phyloP scores from a whole-genome alignment of 495 filamentous ascomycete species.

The Annulohypoxylon nitens region DNA sequence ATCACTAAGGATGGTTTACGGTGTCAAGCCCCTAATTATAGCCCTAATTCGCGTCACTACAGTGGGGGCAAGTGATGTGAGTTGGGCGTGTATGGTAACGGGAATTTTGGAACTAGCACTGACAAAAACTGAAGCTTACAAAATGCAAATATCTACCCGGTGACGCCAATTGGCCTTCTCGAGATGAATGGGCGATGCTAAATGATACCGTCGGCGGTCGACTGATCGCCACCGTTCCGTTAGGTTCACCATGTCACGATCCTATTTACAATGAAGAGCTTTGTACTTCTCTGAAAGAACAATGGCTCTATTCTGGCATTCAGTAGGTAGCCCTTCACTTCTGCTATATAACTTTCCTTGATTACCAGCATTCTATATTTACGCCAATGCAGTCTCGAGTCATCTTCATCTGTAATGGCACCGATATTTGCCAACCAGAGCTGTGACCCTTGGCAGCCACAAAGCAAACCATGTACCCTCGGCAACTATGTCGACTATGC shows the following conservation, averaged over 20 bases:
- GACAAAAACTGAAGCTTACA: background rate
- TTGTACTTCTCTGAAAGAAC: constrained; percentile 24
- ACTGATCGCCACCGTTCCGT: constrained; percentile 61
- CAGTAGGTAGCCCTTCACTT: constrained; percentile 46
- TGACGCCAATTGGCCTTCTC: constrained; percentile 63
- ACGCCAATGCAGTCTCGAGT: constrained; percentile 61
- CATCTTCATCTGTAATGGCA: constrained; percentile 59
- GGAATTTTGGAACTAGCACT: background rate
- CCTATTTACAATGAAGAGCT: constrained; percentile 37
- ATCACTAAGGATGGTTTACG: background rate
- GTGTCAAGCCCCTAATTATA: background rate
- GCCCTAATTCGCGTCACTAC: background rate
- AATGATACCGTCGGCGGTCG: constrained; percentile 60
- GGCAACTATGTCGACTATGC: constrained; percentile 72
- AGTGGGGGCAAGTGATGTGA: background rate
- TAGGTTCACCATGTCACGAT: constrained; percentile 61
- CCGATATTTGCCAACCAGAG: constrained; percentile 59
- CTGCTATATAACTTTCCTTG: background rate
- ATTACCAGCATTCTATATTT: constrained; percentile 8
- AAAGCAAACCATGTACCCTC: constrained; percentile 61
- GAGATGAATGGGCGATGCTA: constrained; percentile 56
- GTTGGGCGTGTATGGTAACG: background rate
- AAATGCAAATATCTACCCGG: constrained; percentile 47
- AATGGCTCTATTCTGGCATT: constrained; percentile 46
- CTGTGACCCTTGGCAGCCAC: constrained; percentile 63